These are phyloP conservation scores for Lodderomyces elongisporus DNA, from an alignment of 1,139 yeast species.

Conservation along the genomic window DNA sequence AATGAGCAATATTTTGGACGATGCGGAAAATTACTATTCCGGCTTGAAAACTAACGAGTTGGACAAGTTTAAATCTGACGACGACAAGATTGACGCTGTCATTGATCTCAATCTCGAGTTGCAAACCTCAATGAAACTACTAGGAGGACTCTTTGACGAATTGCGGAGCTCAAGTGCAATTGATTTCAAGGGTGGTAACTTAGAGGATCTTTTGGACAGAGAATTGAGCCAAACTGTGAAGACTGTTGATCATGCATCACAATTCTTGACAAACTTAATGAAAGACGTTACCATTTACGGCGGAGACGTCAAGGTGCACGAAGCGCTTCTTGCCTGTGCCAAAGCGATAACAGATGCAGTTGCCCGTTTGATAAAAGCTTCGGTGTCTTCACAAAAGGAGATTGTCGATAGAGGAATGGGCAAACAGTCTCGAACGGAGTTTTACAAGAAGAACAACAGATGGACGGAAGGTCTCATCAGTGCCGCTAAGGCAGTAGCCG, in stretches of 20 bases:
- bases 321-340: conserved; percentile 74
- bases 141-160: conserved; percentile 53
- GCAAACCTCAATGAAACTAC: conserved; percentile 62
- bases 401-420: conserved; percentile 74
- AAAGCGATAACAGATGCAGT: conserved; percentile 79
- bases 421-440: conserved; percentile 61
- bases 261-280: conserved; percentile 52
- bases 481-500: conserved; percentile 87
- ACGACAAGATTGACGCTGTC: conserved; percentile 69
- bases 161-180: conserved; percentile 42
- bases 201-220: conserved; percentile 64
- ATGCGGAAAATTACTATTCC: conserved; percentile 58
- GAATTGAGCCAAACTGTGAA: conserved; percentile 72
- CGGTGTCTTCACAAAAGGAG: conserved; percentile 79
- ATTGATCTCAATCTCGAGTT: conserved; percentile 72
- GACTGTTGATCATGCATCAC: conserved; percentile 63
- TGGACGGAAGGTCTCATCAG: conserved; percentile 95
- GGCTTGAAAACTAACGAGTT: conserved; percentile 54
- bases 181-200: conserved; percentile 50
- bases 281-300: conserved; percentile 52
- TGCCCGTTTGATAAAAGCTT: conserved; percentile 64
- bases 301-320: conserved; percentile 67
- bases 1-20: conserved; percentile 56
- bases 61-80: conserved; percentile 47
- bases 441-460: conserved; percentile 80